Evolutionary conservation across 2,329 filamentous ascomycete species (phyloP), one percentile per base, ranked within the genome.

Genomic region (Apiospora koreana): DNA sequence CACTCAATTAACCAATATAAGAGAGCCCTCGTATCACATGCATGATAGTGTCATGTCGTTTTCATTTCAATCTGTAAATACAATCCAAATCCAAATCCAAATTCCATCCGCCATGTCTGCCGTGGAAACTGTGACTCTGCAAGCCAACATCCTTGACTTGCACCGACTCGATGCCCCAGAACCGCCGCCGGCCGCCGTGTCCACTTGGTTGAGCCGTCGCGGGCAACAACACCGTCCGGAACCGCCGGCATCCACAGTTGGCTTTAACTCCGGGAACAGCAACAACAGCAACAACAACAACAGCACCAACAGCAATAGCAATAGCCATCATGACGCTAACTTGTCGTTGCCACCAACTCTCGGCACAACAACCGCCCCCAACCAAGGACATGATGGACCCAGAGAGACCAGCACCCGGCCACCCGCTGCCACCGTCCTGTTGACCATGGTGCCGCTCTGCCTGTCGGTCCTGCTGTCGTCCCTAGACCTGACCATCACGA

Each of bases 401-500:
- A 0, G 1, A 35, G 50, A 58, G 16, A 12, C 50, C 28, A 16
- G 28, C 21, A 58, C 50, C 28, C 50, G 50, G 16, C 50, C 50
- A 2, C 50, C 50, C 50, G 50, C 28, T 46, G 35, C 46, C 31
- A 54, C 41, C 65, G 70, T 70, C 45, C 58, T 76, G 1, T 69
- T 82, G 41, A 78, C 84, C 69, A 80, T 85, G 75, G 23, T 76
- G 3, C 79, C 83, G 6, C 81, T 86, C 18, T 81, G 81, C 75
- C 74, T 77, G 74, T n/a, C 80, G 74, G 71, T 86, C 14, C 84
- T 86, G 71, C 80, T 86, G 7, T 78, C 83, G 3, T 83, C 84
- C 0, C 81, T 87, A 74, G 87, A 86, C 75, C 77, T 86, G 4
- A 90, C 88, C 21, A 90, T 90, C 74, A 83, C 91, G 41, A 86